Base-by-base conservation (phyloP, 2,329 filamentous ascomycete species). In the Aphanoascus verrucosus region DNA sequence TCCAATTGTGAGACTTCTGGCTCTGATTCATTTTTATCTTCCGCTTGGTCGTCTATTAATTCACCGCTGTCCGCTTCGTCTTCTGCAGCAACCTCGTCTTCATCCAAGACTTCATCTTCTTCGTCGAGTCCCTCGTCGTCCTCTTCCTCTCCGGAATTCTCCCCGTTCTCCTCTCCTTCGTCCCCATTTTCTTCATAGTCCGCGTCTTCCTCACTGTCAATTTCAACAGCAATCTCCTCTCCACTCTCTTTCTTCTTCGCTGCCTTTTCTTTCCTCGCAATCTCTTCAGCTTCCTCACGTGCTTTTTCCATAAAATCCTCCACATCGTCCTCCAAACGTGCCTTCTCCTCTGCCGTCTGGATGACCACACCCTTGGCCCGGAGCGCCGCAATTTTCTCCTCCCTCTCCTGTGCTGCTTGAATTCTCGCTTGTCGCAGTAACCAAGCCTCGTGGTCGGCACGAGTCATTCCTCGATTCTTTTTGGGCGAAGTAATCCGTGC, bases 271-370 rank as follows among this genome's bases (percentile, higher is more conserved):
- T 82, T 76, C 61, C 85, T 81, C 69, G 84, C 85, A 48, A 97
- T 83, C 60, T 85, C 83, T 43, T 86, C 80, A 1, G 84, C 90
- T 65, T 97, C 88, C 57, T 82, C 77, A 54, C 89, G 79, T 17
- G 90, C 91, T 62, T 84, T 89, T 46, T 91, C 85, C 23, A 97
- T 80, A 56, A 97, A 79, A 63, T 96, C 85, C 61, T 97, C 93
- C 11, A 95, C 82, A 55, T 90, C 82, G 54, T 86, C 82, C 67
- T 88, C 81, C 65, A 94, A 85, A 34, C 81, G 80, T 64, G 90
- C 86, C 17, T 87, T 82, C 67, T 98, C 90, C 68, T 96, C 91
- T 1, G 84, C 81, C 0, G 87, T 95, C 66, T 90, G 85, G 15
- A 97, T 76, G 20, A 85, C 74, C 23, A 96, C 78, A 6, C 93